Base-by-base conservation (phyloP, 805 yeast species). In the Ogataea methanolica region DNA sequence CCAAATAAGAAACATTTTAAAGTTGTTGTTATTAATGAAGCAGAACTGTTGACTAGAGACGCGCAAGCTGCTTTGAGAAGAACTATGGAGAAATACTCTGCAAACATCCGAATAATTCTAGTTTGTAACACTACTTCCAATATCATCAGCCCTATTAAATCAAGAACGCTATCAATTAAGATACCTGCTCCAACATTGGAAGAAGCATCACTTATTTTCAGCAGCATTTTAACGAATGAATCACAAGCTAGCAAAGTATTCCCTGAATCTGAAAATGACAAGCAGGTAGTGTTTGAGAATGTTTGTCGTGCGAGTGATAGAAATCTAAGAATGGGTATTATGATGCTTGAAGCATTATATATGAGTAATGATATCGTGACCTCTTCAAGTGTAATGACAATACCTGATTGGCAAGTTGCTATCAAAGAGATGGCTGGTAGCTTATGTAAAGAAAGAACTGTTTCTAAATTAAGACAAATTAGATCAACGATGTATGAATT, bases 31-130 rank as follows among this genome's bases (percentile, higher is more conserved):
- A 90, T 91, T 42, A 90, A 91, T 61, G 97, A 91, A 64, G 97
- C 97, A 0, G 96, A 91, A 54, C 79, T 88, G 6, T 72, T 91
- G 52, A 83, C 90, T 19, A 78, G 96, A 66, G 97, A 91, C 64
- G 97, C 97, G 0, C 97, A 91, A 63, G 96, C 97, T 4, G 97
- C 97, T 0, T 71, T 91, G 51, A 82, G 97, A 76, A 78, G 97
- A 67, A 91, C 97, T 0, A 91, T 91, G 96, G 97, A 91, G 63
- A 91, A 89, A 63, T 91, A 89, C 66, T 88, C 97, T 1, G 76
- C 85, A 22, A 91, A 89, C 61, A 81, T 94, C 56, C 78, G 99
- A 51, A 71, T 94, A 52, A 79, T 94, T 34, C 70, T 94, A 70
- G 75, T 94, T 19, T 88, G 96, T 56, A 92, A 89, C 62, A 80